Conservation (phyloP, 306 rosid species). For the Trifolium dubium region DNA sequence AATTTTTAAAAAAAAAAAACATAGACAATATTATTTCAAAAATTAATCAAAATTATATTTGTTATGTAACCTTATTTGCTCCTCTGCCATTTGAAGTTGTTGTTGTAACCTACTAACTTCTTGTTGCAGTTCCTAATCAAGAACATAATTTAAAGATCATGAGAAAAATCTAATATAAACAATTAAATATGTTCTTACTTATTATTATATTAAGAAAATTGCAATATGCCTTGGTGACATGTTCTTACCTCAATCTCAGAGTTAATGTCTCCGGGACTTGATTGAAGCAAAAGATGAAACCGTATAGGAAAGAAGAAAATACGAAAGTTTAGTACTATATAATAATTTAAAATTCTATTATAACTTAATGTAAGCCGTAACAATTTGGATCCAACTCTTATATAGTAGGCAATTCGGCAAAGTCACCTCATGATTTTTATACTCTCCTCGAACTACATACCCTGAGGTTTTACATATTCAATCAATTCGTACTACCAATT, state of each 20-base stretch:
- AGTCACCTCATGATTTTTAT: too few species aligned
- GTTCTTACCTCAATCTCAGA: constrained; percentile 55
- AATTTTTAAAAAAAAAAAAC: neutral
- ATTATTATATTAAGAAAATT: neutral
- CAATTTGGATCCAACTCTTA: too few species aligned
- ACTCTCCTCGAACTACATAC: too few species aligned
- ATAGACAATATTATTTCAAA: neutral
- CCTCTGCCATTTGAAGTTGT: constrained; percentile 79
- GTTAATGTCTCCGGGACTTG: constrained; percentile 59
- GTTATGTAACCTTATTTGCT: constrained; percentile 68
- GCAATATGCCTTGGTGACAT: neutral
- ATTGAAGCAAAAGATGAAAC: constrained; percentile 30
- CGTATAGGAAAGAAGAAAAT: neutral
- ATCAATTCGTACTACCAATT: too few species aligned
- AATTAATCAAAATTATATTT: neutral
- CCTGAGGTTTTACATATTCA: too few species aligned
- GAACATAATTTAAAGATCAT: neutral
- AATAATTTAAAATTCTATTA: neutral
- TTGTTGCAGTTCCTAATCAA: constrained; percentile 70
- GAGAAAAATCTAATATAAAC: neutral
- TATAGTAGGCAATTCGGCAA: too few species aligned
- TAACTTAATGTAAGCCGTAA: neutral
- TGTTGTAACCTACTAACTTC: constrained; percentile 71
- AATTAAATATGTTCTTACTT: neutral
- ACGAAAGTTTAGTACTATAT: neutral